phyloP scores from a whole-genome alignment of 768 basidiomycete species.

The Trametes coccinea region DNA sequence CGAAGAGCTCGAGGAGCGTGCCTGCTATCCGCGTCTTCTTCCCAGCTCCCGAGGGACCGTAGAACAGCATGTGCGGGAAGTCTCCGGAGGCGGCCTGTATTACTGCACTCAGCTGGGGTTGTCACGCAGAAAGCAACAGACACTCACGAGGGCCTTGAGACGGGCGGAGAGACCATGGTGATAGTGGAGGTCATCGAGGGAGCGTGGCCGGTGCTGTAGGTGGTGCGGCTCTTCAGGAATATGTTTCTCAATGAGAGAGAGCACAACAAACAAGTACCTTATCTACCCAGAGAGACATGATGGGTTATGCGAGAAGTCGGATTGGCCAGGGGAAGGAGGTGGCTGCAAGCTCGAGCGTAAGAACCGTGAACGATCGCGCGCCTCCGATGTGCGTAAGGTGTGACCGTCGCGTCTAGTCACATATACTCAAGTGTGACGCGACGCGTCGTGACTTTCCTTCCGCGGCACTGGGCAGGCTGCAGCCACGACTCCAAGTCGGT shows the following conservation, averaged over 20 bases:
- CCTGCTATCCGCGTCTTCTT: conserved; percentile 97
- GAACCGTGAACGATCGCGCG: background rate
- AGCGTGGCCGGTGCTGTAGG: conserved; percentile 81
- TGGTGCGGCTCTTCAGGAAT: background rate
- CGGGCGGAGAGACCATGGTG: conserved; percentile 79
- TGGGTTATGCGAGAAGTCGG: background rate
- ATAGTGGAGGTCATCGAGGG: conserved; percentile 86
- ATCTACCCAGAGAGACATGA: conserved; percentile 51
- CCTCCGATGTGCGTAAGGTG: background rate
- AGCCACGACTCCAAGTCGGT: too few species aligned
- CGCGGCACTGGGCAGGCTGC: background rate
- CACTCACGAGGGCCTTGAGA: conserved; percentile 72
- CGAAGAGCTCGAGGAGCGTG: conserved; percentile 86
- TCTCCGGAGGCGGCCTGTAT: conserved; percentile 84
- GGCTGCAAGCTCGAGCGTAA: too few species aligned
- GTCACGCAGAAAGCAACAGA: background rate
- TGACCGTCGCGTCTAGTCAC: background rate
- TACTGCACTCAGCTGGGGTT: background rate
- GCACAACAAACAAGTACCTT: conserved; percentile 34
- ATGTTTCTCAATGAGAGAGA: background rate
- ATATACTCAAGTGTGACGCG: background rate
- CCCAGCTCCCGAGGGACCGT: conserved; percentile 94
- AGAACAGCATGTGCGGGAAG: conserved; percentile 97
- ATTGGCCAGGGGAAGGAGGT: background rate
- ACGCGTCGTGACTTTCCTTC: background rate